Evolutionary conservation across 495 filamentous ascomycete genomes (phyloP).

Genomic region (Penicillium nucicola): DNA sequence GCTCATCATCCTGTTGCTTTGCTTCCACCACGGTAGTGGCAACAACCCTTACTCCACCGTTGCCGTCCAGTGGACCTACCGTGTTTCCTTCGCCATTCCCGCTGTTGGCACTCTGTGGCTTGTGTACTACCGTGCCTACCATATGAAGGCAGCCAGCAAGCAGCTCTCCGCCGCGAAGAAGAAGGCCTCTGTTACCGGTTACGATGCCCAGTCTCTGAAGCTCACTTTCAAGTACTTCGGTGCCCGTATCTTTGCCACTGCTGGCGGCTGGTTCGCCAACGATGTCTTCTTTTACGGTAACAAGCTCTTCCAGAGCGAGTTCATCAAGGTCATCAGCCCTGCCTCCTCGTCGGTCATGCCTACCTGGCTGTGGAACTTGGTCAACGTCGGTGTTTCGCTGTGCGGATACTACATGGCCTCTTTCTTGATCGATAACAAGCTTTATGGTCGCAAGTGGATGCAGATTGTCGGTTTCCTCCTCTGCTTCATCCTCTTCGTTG

Average conservation of each 20-base stretch:
- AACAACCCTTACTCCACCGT: conserved; percentile 69
- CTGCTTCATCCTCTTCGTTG: conserved; percentile 81
- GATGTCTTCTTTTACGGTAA: conserved; percentile 98
- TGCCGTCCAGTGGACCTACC: conserved; percentile 78
- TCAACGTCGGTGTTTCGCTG: conserved; percentile 80
- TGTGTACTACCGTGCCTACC: conserved; percentile 83
- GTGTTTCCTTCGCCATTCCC: conserved; percentile 79
- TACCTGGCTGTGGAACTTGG: conserved; percentile 84
- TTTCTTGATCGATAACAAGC: conserved; percentile 83
- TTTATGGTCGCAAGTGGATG: conserved; percentile 91
- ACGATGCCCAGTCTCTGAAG: conserved; percentile 75
- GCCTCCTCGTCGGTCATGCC: conserved; percentile 65
- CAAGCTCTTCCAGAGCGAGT: conserved; percentile 91
- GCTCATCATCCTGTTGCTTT: conserved; percentile 74
- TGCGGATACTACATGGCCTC: conserved; percentile 79
- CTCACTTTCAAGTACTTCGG: conserved; percentile 77
- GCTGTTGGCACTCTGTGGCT: conserved; percentile 89
- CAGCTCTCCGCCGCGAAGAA: conserved; percentile 74
- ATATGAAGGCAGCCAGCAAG: conserved; percentile 76
- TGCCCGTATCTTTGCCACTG: conserved; percentile 77
- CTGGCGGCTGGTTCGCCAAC: conserved; percentile 83
- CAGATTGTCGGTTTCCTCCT: conserved; percentile 83
- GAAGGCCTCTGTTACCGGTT: conserved; percentile 81
- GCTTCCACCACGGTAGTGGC: conserved; percentile 73
- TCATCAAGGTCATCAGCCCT: conserved; percentile 71